Conservation (phyloP, 2,329 filamentous ascomycete species). For the Pseudogymnoascus sp. region DNA sequence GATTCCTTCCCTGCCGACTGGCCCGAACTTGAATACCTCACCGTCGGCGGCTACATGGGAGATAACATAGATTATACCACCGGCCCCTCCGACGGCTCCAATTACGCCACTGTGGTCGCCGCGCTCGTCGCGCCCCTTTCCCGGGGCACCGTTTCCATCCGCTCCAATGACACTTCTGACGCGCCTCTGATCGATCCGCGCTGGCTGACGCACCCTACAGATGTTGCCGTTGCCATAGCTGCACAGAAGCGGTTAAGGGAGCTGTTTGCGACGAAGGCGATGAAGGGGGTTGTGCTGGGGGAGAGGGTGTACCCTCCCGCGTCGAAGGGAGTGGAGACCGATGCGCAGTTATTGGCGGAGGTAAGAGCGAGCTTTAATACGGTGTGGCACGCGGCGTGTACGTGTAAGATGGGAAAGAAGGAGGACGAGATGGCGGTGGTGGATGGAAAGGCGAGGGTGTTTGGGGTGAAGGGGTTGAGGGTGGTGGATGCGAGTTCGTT, state of each 20-base stretch:
- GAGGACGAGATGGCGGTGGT: constrained; percentile 16
- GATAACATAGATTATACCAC: not conserved
- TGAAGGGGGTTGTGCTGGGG: constrained; percentile 13
- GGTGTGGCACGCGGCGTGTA: constrained; percentile 12
- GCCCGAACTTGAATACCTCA: not conserved
- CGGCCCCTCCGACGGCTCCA: constrained; percentile 26
- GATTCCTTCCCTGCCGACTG: constrained; percentile 6
- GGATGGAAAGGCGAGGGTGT: constrained; percentile 14
- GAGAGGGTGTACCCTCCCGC: not conserved
- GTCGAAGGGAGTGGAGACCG: constrained; percentile 18
- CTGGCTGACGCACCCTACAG: constrained; percentile 38
- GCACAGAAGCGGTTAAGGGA: constrained; percentile 38
- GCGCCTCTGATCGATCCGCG: constrained; percentile 37
- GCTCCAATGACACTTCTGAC: constrained; percentile 29
- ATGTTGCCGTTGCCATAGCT: constrained; percentile 39
- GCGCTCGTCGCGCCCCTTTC: constrained; percentile 37
- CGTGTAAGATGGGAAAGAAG: constrained; percentile 15
- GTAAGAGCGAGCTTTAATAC: constrained; percentile 2
- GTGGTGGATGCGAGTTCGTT: constrained; percentile 15
- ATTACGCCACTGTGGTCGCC: constrained; percentile 30
- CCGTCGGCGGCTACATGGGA: not conserved
- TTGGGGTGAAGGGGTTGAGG: constrained; percentile 15
- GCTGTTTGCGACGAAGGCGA: constrained; percentile 13
- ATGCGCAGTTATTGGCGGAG: constrained; percentile 20
- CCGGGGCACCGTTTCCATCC: constrained; percentile 39